Evolutionary conservation across 2,329 filamentous ascomycete species (phyloP).

Genomic region (Talaromyces sp.): DNA sequence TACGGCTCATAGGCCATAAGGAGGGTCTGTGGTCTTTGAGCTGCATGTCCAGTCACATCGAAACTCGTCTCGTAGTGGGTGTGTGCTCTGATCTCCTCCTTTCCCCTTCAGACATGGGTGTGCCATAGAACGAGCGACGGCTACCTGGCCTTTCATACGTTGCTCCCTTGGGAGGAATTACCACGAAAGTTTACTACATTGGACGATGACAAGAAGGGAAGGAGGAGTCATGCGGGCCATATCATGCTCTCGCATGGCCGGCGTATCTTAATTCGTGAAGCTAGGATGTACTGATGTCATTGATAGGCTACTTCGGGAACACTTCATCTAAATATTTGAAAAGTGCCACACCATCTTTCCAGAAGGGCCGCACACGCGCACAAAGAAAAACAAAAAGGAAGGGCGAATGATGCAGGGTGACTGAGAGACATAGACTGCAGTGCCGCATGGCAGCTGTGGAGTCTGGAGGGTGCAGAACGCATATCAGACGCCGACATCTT

Average conservation of each 20-base stretch:
- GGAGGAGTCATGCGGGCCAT: slow-evolving; percentile 5
- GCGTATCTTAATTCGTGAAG: not conserved
- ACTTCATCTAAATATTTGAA: not conserved
- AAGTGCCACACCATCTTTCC: not conserved
- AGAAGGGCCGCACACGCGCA: not conserved
- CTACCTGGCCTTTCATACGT: not conserved
- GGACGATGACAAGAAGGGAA: not conserved
- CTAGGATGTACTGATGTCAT: not conserved
- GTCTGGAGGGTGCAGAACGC: not conserved
- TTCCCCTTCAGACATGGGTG: not conserved
- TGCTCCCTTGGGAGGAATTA: not conserved
- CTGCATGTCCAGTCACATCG: slow-evolving; percentile 12
- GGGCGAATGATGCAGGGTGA: not conserved
- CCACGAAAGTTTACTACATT: not conserved
- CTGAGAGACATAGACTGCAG: not conserved
- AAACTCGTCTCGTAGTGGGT: not conserved
- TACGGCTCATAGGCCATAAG: slow-evolving; percentile 4
- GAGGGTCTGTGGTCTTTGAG: not conserved
- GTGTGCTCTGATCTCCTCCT: not conserved
- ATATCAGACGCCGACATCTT: slow-evolving; percentile 2
- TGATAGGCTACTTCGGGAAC: not conserved
- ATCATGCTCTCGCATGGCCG: not conserved
- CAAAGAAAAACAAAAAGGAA: not conserved
- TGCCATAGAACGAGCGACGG: slow-evolving; percentile 3
- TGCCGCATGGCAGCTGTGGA: slow-evolving; percentile 9